Percentiles rank a stretch among this genome's conserved stretches.
These are phyloP conservation scores for Trichosporon asahii DNA, from an alignment of 1,284 basidiomycete species.

Conservation along the genomic window DNA sequence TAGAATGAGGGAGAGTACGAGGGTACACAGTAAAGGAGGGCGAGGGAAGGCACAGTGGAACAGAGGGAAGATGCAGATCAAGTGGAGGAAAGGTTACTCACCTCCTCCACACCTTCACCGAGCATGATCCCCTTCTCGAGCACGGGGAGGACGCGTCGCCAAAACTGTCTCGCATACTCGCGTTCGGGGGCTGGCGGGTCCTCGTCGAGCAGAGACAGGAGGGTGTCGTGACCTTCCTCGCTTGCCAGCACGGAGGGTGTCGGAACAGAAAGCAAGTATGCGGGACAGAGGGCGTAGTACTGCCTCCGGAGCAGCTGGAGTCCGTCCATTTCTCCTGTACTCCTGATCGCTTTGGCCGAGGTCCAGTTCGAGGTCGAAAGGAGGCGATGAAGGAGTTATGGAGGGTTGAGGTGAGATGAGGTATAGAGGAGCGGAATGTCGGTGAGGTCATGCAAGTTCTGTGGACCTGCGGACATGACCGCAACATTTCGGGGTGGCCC, in stretches of 20 bases:
- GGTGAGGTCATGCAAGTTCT: neutral
- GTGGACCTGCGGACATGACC: neutral
- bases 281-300: slow-evolving; percentile 45
- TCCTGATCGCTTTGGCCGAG: neutral
- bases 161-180: slow-evolving; percentile 37
- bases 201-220: slow-evolving; percentile 25
- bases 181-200: slow-evolving; percentile 29
- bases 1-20: too few relatives aligned
- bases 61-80: neutral
- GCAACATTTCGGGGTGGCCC: neutral
- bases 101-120: slow-evolving; percentile 26
- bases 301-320: slow-evolving; percentile 33
- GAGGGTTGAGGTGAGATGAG: too few relatives aligned
- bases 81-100: slow-evolving; percentile 12
- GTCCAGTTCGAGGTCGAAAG: neutral
- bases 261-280: slow-evolving; percentile 38
- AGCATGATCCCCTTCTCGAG: slow-evolving; percentile 31
- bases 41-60: neutral
- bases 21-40: too few relatives aligned
- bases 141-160: slow-evolving; percentile 31
- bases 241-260: slow-evolving; percentile 19
- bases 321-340: neutral
- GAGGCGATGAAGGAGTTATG: neutral
- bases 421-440: neutral
- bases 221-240: slow-evolving; percentile 21